phyloP scores from a whole-genome alignment of 371 early-diverging fungal genomes.

The Mortierella sp. region DNA sequence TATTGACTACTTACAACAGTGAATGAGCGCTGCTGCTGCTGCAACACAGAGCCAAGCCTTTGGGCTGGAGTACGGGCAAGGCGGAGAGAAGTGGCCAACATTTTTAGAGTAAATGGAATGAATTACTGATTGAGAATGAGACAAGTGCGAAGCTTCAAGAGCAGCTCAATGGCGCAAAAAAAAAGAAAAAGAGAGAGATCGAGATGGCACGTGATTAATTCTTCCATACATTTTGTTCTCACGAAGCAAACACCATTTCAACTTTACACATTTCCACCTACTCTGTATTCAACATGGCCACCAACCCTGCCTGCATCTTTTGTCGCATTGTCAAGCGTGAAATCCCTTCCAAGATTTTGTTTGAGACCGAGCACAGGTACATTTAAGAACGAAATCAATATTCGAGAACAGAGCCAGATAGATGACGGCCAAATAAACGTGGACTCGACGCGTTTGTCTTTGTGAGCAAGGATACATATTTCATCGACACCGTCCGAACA shows the following conservation, averaged over 20 bases:
- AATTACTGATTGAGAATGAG: not conserved
- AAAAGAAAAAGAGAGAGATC: too few species aligned
- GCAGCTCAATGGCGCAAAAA: too few species aligned
- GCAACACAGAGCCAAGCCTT: not conserved
- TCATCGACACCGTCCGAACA: too few species aligned
- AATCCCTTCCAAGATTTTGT: conserved; percentile 85
- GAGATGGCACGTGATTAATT: too few species aligned
- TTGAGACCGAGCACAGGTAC: conserved; percentile 85
- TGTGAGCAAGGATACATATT: too few species aligned
- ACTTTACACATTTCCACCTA: not conserved
- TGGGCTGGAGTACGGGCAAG: conserved; percentile 9
- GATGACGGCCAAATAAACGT: too few species aligned
- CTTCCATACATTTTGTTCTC: not conserved
- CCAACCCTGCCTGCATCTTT: conserved; percentile 80
- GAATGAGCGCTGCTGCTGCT: conserved; percentile 38
- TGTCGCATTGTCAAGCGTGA: conserved; percentile 91
- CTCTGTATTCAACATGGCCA: conserved; percentile 22
- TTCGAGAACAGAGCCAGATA: too few species aligned
- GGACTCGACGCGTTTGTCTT: too few species aligned
- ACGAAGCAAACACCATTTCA: not conserved
- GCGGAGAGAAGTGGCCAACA: conserved; percentile 7
- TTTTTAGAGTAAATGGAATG: conserved; percentile 1
- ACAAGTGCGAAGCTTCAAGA: too few species aligned
- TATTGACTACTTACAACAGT: conserved; percentile 16
- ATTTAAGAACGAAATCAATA: too few species aligned